Base-by-base conservation (phyloP, 2,329 filamentous ascomycete species). In the Phyllosticta citrichinensis region DNA sequence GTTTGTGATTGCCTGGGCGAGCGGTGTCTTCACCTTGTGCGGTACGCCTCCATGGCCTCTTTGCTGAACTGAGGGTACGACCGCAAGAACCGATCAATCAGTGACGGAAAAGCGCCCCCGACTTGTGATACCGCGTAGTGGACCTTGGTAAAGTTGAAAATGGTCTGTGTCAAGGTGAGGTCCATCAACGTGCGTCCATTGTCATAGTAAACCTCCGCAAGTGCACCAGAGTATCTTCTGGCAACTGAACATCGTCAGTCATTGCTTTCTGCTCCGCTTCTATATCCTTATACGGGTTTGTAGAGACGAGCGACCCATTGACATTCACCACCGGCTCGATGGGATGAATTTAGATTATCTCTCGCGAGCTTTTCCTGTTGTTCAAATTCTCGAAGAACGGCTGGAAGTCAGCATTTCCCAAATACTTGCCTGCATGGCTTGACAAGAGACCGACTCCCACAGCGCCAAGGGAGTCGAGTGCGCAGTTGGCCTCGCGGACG, bases 131-230 rank as follows among this genome's bases (percentile, higher is more conserved):
- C 27, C 71, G 66, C 2, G 63, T 62, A 47, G 66, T 73, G 70
- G 1, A 74, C 60, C 19, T 66, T 65, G 0, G 69, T 70, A 59
- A 66, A 71, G 24, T 66, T 67, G 51, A 67, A 60, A 19, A 73
- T 67, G 0, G 70, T 69, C 8, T 63, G 60, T 9, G 64, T 64
- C 5, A 71, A 70, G 0, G 69, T 73, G 14, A 74, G 67, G 30
- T 67, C 69, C 1, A 69, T 72, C 27, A 74, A 66, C 19, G 71
- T 71, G 10, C 71, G 65, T 1, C 71, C 71, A 5, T 70, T 74
- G 57, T 74, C 71, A 55, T 73, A 74, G 63, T 74, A 74, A 57
- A 74, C 73, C 27, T 74, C 71, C 5, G 70, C 71, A 0, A 73
- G 61, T 70, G 52, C 14, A 11, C 35, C 12, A 12, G 35, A 40